Conservation (phyloP, 2,329 filamentous ascomycete species). For the Chaetomiaceae sp. region DNA sequence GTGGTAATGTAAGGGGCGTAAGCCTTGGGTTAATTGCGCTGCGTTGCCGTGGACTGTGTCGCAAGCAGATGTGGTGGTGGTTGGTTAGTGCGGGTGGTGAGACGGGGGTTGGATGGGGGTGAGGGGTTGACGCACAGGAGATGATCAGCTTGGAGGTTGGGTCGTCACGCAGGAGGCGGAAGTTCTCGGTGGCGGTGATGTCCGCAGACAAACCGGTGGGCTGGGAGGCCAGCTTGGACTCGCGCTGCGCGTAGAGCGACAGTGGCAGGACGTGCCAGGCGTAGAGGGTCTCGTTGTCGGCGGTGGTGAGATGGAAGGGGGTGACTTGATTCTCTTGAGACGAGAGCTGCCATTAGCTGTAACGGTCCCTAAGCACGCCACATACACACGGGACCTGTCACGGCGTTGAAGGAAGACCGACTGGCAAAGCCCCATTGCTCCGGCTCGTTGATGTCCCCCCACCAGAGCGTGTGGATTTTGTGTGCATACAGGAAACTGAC, state of each 20-base stretch:
- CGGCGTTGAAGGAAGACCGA: too few species aligned
- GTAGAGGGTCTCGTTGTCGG: conserved; percentile 72
- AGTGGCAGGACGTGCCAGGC: conserved; percentile 88
- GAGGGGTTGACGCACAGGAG: conserved; percentile 42
- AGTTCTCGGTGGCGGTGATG: conserved; percentile 51
- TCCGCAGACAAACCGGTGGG: conserved; percentile 44
- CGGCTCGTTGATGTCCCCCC: conserved; percentile 56
- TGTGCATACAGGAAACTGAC: conserved; percentile 75
- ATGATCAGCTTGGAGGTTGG: conserved; percentile 58
- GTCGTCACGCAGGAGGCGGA: conserved; percentile 56
- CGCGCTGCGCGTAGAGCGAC: conserved; percentile 66
- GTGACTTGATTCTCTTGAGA: conserved; percentile 73
- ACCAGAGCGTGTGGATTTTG: conserved; percentile 65
- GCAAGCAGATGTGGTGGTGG: neutral
- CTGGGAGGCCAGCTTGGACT: conserved; percentile 52
- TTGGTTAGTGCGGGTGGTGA: neutral
- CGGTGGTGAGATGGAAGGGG: conserved; percentile 69
- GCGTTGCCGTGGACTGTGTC: conserved; percentile 62
- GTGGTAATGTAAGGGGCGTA: conserved; percentile 72
- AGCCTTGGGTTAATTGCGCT: conserved; percentile 73
- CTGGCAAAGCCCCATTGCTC: conserved; percentile 83
- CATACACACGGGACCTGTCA: neutral
- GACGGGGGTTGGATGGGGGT: neutral
- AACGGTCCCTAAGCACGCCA: neutral
- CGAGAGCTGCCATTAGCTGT: neutral